Evolutionary conservation across 1,284 basidiomycete species (phyloP).

Genomic region (Puccinia triticina): DNA sequence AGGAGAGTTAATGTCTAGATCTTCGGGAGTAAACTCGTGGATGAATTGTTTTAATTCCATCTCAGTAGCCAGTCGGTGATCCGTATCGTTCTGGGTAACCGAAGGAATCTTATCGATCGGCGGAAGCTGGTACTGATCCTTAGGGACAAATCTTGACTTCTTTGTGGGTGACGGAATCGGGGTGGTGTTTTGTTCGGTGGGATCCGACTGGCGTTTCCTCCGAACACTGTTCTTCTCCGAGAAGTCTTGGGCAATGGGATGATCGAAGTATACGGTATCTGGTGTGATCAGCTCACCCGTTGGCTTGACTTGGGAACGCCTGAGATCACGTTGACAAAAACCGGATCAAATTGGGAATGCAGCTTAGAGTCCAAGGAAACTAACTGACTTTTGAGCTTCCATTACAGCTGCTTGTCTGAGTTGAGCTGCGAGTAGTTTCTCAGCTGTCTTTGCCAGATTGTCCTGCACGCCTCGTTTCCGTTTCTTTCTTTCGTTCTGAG

Average conservation of each 20-base stretch:
- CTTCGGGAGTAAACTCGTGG: slow-evolving; percentile 86
- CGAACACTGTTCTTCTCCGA: slow-evolving; percentile 43
- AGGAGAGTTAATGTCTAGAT: slow-evolving; percentile 84
- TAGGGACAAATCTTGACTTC: slow-evolving; percentile 53
- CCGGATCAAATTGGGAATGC: neutral
- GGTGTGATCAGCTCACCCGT: slow-evolving; percentile 74
- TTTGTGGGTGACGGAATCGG: slow-evolving; percentile 13
- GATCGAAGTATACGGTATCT: slow-evolving; percentile 61
- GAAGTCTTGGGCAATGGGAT: slow-evolving; percentile 38
- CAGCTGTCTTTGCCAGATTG: slow-evolving; percentile 64
- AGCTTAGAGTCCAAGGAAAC: neutral
- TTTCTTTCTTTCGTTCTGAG: slow-evolving; percentile 42
- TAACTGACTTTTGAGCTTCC: slow-evolving; percentile 66
- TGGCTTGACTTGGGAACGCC: slow-evolving; percentile 58
- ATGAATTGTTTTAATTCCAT: slow-evolving; percentile 87
- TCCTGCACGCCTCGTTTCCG: slow-evolving; percentile 58
- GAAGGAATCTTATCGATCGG: slow-evolving; percentile 55
- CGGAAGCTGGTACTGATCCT: slow-evolving; percentile 59
- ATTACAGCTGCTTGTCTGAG: slow-evolving; percentile 85
- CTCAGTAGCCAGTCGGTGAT: slow-evolving; percentile 88
- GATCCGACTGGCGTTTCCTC: slow-evolving; percentile 36
- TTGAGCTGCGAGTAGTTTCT: slow-evolving; percentile 89
- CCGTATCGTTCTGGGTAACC: slow-evolving; percentile 65
- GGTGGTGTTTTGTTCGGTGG: slow-evolving; percentile 32
- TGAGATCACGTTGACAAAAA: neutral